phyloP scores from a whole-genome alignment of 179 eudicot species.

The Beta corolliflora region DNA sequence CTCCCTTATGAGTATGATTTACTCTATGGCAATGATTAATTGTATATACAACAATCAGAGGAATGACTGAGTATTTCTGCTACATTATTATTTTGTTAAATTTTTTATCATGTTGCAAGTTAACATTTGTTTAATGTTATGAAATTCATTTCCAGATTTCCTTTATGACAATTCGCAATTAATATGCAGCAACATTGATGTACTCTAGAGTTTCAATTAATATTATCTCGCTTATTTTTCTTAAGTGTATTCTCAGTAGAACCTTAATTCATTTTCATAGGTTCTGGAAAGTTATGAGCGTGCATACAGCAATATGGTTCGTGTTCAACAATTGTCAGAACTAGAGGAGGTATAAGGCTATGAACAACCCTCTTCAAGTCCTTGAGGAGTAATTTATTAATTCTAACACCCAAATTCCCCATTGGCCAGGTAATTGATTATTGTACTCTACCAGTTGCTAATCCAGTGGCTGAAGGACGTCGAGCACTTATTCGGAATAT shows the following conservation, averaged over 20 bases:
- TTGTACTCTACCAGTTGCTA: constrained; percentile 80
- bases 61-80: not conserved
- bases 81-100: not conserved
- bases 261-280: constrained; percentile 37
- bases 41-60: not conserved
- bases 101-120: not conserved
- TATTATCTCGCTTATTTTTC: not conserved
- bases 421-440: constrained; percentile 82
- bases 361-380: constrained; percentile 13
- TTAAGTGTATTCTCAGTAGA: not conserved
- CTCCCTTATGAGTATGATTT: not conserved
- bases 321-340: constrained; percentile 97
- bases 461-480: constrained; percentile 86
- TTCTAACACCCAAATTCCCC: not conserved
- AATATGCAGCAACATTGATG: too few relatives aligned
- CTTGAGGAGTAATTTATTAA: not conserved
- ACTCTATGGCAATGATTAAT: not conserved
- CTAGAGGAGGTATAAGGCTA: constrained; percentile 71
- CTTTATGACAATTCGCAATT: too few relatives aligned
- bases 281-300: constrained; percentile 98
- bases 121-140: not conserved
- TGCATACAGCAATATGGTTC: constrained; percentile 97
- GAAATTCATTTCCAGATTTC: too few relatives aligned
- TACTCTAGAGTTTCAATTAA: not conserved
- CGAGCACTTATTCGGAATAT: constrained; percentile 86